phyloP scores from a whole-genome alignment of 139 green algal genomes.

The Gonium pectorale region DNA sequence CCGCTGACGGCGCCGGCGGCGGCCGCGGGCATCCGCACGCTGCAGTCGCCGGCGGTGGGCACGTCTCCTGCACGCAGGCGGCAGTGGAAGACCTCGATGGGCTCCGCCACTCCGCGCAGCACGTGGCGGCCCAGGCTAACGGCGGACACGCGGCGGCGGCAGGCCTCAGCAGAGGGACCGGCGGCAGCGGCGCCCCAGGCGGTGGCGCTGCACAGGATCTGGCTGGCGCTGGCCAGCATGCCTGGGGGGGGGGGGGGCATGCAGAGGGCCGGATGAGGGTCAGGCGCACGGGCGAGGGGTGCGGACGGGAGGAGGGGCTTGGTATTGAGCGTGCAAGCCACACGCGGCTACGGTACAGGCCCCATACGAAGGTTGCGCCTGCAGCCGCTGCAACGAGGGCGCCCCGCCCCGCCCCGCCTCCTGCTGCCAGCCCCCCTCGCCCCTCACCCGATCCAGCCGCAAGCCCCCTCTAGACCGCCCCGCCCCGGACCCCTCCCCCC shows the following conservation, averaged over 20 bases:
- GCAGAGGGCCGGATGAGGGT: neutral
- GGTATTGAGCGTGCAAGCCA: no score
- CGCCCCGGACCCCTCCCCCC: neutral
- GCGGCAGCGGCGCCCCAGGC: neutral
- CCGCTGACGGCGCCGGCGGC: no score
- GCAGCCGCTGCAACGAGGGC: no score
- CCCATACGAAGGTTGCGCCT: no score
- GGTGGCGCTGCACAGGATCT: constrained; percentile 24
- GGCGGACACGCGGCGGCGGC: neutral
- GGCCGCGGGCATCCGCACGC: no score
- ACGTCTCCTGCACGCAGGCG: neutral
- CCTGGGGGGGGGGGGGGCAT: neutral
- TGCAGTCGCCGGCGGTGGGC: neutral
- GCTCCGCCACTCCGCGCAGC: constrained; percentile 23
- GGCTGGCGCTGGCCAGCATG: constrained; percentile 12
- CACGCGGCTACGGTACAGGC: no score
- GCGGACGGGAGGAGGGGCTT: no score
- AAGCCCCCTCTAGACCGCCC: neutral
- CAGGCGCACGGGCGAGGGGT: no score
- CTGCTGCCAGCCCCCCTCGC: no score
- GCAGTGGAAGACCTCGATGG: constrained; percentile 37
- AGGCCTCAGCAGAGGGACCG: neutral
- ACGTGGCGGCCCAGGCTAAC: constrained; percentile 35
- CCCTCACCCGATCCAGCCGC: no score
- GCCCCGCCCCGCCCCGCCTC: no score